These are phyloP conservation scores for Hygrocybe punicea DNA, from an alignment of 768 basidiomycete species.

Conservation along the genomic window DNA sequence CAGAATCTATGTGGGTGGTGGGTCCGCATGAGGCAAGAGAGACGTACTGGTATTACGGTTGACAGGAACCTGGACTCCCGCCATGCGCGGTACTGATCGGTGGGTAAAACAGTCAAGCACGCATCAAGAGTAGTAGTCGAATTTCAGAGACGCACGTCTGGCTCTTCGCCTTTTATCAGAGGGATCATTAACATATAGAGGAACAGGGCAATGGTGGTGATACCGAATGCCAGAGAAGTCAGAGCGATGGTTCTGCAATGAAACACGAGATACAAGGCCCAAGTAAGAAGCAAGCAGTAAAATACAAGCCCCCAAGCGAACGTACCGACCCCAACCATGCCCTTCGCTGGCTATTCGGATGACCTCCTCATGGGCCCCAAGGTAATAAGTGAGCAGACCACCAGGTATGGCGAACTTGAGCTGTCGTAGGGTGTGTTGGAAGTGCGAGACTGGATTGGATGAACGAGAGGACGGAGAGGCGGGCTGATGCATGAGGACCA, in stretches of 20 bases:
- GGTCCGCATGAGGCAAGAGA: not conserved
- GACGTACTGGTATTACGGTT: conserved; percentile 58
- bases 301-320: conserved; percentile 7
- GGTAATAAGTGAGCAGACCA: conserved; percentile 55
- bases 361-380: conserved; percentile 54
- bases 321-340: conserved; percentile 56
- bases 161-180: conserved; percentile 62
- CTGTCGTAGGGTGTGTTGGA: conserved; percentile 58
- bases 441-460: not conserved
- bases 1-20: not conserved
- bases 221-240: conserved; percentile 51
- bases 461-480: conserved; percentile 17
- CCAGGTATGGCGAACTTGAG: conserved; percentile 78
- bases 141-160: conserved; percentile 51
- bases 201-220: conserved; percentile 65
- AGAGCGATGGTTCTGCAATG: conserved; percentile 49
- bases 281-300: not conserved
- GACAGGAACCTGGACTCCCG: conserved; percentile 66
- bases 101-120: not conserved
- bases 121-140: not conserved
- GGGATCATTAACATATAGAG: conserved; percentile 67
- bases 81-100: conserved; percentile 66
- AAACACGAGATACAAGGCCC: not conserved
- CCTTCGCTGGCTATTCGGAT: conserved; percentile 37
- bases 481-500: too few species aligned